A percentile compares a stretch with the other conserved stretches of the same genome.
phyloP scores from a whole-genome alignment of 1,284 basidiomycete genomes.

The Trichosporon faecale region DNA sequence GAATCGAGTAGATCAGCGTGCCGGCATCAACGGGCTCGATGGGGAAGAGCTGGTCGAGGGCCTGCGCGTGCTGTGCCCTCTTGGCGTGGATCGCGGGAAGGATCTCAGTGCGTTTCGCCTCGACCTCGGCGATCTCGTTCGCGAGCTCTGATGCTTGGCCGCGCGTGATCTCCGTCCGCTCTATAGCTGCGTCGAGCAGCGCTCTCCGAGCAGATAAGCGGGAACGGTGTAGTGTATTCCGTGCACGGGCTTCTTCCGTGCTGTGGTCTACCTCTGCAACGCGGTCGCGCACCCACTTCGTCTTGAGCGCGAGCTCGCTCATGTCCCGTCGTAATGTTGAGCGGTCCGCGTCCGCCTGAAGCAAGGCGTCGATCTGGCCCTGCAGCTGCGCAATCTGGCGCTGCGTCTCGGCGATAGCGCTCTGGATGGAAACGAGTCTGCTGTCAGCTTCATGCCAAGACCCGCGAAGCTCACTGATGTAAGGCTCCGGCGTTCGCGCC shows the following conservation, averaged over 20 bases:
- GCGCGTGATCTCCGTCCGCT: slow-evolving; percentile 29
- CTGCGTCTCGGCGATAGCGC: slow-evolving; percentile 65
- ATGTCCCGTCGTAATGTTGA: slow-evolving; percentile 58
- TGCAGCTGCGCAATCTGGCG: slow-evolving; percentile 60
- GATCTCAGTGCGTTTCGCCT: slow-evolving; percentile 54
- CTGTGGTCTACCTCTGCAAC: slow-evolving; percentile 31
- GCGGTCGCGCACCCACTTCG: slow-evolving; percentile 33
- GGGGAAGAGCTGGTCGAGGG: slow-evolving; percentile 76
- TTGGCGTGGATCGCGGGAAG: slow-evolving; percentile 57
- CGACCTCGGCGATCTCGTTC: slow-evolving; percentile 28
- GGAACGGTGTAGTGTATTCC: slow-evolving; percentile 28
- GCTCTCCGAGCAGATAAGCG: slow-evolving; percentile 30
- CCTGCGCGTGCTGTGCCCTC: slow-evolving; percentile 68
- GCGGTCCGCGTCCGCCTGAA: slow-evolving; percentile 55
- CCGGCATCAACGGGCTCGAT: slow-evolving; percentile 77
- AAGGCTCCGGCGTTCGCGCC: slow-evolving; percentile 44
- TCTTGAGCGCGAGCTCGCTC: slow-evolving; percentile 33
- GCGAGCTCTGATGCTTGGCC: slow-evolving; percentile 26
- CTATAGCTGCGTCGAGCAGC: slow-evolving; percentile 31
- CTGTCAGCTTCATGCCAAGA: slow-evolving; percentile 6
- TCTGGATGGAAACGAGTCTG: slow-evolving; percentile 68
- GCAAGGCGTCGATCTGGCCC: slow-evolving; percentile 58
- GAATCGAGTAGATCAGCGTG: slow-evolving; percentile 77
- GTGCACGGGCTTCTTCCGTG: slow-evolving; percentile 33
- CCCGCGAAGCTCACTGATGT: slow-evolving; percentile 38